Conservation (phyloP, 1,139 yeast genomes). For the Kodamaea fungicola region DNA sequence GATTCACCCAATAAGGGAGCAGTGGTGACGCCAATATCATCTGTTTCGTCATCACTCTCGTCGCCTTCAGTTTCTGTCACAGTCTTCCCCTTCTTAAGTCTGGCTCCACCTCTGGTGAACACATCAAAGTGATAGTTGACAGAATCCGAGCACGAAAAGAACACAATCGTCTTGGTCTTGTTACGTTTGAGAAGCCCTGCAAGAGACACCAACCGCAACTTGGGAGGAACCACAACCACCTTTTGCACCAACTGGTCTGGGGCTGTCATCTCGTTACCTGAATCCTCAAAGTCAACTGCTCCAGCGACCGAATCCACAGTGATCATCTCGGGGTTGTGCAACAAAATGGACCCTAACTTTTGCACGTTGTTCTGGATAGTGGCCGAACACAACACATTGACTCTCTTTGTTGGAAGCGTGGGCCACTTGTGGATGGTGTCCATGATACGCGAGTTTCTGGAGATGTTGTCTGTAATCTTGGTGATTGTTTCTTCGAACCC, state of each 20-base stretch:
- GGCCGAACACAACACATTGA: conserved; percentile 89
- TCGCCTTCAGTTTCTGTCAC: conserved; percentile 8
- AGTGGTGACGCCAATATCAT: conserved; percentile 41
- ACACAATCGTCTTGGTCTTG: conserved; percentile 67
- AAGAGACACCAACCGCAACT: conserved; percentile 77
- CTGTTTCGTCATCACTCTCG: conserved; percentile 15
- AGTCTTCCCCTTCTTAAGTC: conserved; percentile 27
- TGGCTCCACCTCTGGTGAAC: conserved; percentile 56
- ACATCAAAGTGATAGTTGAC: conserved; percentile 87
- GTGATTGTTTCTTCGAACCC: conserved; percentile 94
- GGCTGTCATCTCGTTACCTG: conserved; percentile 44
- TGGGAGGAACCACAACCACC: conserved; percentile 83
- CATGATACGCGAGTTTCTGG: conserved; percentile 38
- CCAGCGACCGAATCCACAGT: conserved; percentile 33
- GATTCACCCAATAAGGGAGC: conserved; percentile 51
- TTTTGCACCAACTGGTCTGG: conserved; percentile 90
- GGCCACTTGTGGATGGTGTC: conserved; percentile 42
- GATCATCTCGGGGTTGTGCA: conserved; percentile 69
- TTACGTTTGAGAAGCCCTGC: conserved; percentile 60
- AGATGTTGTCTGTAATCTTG: conserved; percentile 62
- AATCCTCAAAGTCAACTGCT: conserved; percentile 41
- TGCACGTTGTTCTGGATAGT: conserved; percentile 81
- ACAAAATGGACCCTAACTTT: conserved; percentile 72
- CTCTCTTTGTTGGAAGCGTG: conserved; percentile 63
- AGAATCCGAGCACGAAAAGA: conserved; percentile 90